Evolutionary conservation across 306 rosid species (phyloP).

Genomic region (Pterocarpus macrocarpus): DNA sequence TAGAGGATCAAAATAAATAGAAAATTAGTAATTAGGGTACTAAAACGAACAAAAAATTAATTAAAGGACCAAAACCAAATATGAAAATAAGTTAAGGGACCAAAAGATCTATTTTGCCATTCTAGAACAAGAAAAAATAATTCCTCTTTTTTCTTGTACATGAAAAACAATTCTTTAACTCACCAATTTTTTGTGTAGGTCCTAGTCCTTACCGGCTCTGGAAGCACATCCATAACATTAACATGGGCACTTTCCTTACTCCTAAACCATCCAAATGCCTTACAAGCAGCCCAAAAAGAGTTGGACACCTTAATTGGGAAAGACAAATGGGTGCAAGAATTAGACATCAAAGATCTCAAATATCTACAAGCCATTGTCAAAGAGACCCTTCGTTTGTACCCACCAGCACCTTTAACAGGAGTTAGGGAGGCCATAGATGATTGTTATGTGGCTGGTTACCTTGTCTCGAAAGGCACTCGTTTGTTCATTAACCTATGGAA

Average conservation of each 20-base stretch:
- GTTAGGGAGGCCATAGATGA: slow-evolving; percentile 53
- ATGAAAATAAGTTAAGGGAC: no score
- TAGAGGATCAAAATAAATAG: no score
- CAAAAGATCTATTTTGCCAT: no score
- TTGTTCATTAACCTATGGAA: slow-evolving; percentile 55
- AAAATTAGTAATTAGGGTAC: no score
- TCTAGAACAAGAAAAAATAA: no score
- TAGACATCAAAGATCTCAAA: slow-evolving; percentile 45
- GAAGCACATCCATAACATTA: slow-evolving; percentile 58
- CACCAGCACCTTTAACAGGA: slow-evolving; percentile 64
- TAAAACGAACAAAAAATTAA: no score
- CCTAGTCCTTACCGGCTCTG: slow-evolving; percentile 53
- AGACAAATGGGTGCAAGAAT: slow-evolving; percentile 57
- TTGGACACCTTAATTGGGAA: slow-evolving; percentile 45
- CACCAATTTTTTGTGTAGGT: slow-evolving; percentile 16
- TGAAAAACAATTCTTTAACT: no score
- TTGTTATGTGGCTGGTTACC: slow-evolving; percentile 45
- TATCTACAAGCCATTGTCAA: slow-evolving; percentile 54
- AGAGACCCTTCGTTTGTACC: slow-evolving; percentile 61
- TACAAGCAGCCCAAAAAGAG: slow-evolving; percentile 45
- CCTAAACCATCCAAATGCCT: slow-evolving; percentile 48
- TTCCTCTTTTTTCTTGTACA: no score
- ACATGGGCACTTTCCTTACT: slow-evolving; percentile 60
- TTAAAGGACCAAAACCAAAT: no score
- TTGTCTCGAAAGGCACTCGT: slow-evolving; percentile 53